These are phyloP conservation scores for Fonsecaea pedrosoi DNA, from an alignment of 2,329 filamentous ascomycete species.

Conservation along the genomic window DNA sequence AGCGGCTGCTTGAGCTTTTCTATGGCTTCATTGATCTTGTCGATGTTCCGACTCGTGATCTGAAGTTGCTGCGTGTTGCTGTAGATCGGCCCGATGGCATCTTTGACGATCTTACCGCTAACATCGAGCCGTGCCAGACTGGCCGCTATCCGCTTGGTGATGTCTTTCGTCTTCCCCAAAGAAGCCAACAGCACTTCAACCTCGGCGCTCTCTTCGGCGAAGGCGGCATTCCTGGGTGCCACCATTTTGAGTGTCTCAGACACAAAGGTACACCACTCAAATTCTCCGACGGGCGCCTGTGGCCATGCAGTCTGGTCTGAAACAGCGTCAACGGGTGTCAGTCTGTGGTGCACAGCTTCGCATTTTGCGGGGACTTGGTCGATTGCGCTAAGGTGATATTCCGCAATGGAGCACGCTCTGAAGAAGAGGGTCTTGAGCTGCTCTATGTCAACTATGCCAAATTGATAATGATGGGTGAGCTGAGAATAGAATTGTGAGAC, in stretches of 20 bases:
- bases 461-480: not conserved
- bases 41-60: slow-evolving; percentile 86
- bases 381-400: not conserved
- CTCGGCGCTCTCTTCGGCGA: slow-evolving; percentile 71
- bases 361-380: not conserved
- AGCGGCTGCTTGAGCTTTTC: slow-evolving; percentile 88
- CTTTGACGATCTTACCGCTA: slow-evolving; percentile 87
- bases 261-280: not conserved
- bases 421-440: not conserved
- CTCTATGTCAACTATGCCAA: not conserved
- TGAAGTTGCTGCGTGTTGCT: slow-evolving; percentile 90
- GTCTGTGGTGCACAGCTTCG: slow-evolving; percentile 4
- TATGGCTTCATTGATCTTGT: slow-evolving; percentile 83
- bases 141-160: slow-evolving; percentile 94
- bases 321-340: slow-evolving; percentile 6
- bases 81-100: slow-evolving; percentile 90
- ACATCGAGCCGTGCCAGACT: slow-evolving; percentile 83
- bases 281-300: slow-evolving; percentile 1
- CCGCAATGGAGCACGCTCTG: not conserved
- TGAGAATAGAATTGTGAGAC: not conserved
- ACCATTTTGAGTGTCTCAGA: slow-evolving; percentile 54
- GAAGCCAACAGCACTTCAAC: slow-evolving; percentile 71
- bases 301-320: slow-evolving; percentile 9
- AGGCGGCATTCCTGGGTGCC: slow-evolving; percentile 62
- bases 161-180: slow-evolving; percentile 87